Conservation (phyloP, 768 basidiomycete genomes). For the Tulasnella sp. region DNA sequence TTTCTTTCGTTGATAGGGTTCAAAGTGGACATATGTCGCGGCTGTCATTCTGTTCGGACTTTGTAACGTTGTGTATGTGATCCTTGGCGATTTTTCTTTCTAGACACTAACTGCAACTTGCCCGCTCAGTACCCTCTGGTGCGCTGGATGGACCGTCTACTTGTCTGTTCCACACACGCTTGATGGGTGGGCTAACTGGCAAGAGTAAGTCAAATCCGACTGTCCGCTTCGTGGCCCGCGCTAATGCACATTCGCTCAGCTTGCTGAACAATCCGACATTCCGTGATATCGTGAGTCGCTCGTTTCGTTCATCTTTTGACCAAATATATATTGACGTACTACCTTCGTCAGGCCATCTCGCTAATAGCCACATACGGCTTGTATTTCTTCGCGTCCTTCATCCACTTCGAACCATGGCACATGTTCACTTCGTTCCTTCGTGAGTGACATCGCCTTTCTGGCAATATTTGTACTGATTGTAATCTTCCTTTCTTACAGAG, state of each 20-base stretch:
- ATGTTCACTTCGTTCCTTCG: conserved; percentile 84
- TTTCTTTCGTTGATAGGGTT: conserved; percentile 42
- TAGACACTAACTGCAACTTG: conserved; percentile 25
- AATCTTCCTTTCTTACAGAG: not conserved
- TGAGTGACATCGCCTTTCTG: not conserved
- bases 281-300: conserved; percentile 71
- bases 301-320: conserved; percentile 39
- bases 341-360: conserved; percentile 35
- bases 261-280: conserved; percentile 63
- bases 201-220: conserved; percentile 43
- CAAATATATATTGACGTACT: conserved; percentile 26
- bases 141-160: conserved; percentile 85
- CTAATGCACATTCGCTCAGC: conserved; percentile 32
- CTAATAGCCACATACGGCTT: conserved; percentile 41
- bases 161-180: conserved; percentile 67
- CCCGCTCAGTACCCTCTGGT: conserved; percentile 63
- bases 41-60: conserved; percentile 73
- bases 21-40: conserved; percentile 73
- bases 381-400: conserved; percentile 77
- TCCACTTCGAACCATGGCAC: conserved; percentile 95
- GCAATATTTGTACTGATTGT: not conserved
- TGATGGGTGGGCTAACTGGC: conserved; percentile 67
- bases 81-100: conserved; percentile 20
- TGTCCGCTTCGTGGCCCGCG: not conserved
- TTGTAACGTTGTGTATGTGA: conserved; percentile 42